Conservation (phyloP, 1,139 yeast genomes). For the Hansenula sp. region DNA sequence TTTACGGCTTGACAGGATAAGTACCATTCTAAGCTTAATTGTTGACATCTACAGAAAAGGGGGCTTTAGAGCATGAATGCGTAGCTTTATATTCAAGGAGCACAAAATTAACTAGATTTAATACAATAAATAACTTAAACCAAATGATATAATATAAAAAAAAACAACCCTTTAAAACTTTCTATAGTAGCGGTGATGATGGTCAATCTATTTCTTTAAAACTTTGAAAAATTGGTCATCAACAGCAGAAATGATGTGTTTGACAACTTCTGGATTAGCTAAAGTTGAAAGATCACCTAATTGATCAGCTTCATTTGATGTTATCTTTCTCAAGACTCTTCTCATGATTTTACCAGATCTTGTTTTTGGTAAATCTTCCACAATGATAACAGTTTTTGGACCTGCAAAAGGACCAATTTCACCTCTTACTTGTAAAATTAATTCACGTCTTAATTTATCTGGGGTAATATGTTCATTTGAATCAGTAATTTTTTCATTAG, state of each 20-base stretch:
- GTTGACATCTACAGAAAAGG: no score
- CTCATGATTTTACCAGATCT: slow-evolving; percentile 99
- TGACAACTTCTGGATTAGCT: slow-evolving; percentile 84
- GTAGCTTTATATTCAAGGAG: no score
- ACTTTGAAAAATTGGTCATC: slow-evolving; percentile 29
- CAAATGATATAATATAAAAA: no score
- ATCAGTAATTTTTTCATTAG: slow-evolving; percentile 38
- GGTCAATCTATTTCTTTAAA: slow-evolving; percentile 18
- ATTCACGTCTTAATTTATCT: slow-evolving; percentile 71
- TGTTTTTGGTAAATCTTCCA: slow-evolving; percentile 92
- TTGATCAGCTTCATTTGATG: slow-evolving; percentile 86
- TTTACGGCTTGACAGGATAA: no score
- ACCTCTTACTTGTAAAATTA: slow-evolving; percentile 83
- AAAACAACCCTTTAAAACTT: no score
- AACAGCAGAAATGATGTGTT: slow-evolving; percentile 53
- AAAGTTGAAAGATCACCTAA: slow-evolving; percentile 91
- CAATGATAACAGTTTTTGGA: slow-evolving; percentile 86
- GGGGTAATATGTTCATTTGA: slow-evolving; percentile 33
- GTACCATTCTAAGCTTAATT: no score
- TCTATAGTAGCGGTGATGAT: no score
- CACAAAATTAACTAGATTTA: no score
- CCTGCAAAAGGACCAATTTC: slow-evolving; percentile 98
- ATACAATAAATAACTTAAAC: no score
- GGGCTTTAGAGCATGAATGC: no score
- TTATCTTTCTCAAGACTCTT: slow-evolving; percentile 90